Conservation (phyloP, 2,329 filamentous ascomycete species). For the Magnaporthiopsis incrustans region DNA sequence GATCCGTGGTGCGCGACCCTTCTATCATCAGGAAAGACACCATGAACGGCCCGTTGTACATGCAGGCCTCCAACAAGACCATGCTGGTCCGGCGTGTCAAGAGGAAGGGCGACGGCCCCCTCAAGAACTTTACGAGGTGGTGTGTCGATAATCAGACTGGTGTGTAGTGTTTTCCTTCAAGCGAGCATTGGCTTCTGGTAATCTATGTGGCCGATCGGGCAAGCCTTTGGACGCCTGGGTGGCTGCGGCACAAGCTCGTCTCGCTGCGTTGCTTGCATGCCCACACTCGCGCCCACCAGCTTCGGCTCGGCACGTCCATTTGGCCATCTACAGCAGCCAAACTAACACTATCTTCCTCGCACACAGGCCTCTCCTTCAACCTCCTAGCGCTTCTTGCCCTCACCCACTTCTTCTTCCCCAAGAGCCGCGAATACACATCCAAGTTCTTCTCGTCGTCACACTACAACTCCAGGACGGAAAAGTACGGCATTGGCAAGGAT, state of each 20-base stretch:
- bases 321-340: background rate
- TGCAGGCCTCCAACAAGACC: constrained; percentile 45
- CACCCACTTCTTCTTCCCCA: constrained; percentile 74
- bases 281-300: too few relatives aligned
- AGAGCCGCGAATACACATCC: constrained; percentile 66
- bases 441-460: constrained; percentile 88
- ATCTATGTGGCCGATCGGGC: background rate
- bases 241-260: background rate
- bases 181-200: background rate
- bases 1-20: constrained; percentile 19
- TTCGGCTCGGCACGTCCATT: background rate
- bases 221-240: background rate
- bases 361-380: constrained; percentile 72
- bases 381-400: constrained; percentile 75
- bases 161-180: constrained; percentile 32
- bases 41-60: constrained; percentile 51
- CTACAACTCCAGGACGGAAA: constrained; percentile 58
- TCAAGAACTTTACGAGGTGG: constrained; percentile 56
- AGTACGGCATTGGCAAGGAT: constrained; percentile 70
- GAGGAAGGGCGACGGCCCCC: constrained; percentile 53
- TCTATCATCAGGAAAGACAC: constrained; percentile 27
- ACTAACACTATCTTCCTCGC: background rate
- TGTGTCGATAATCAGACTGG: constrained; percentile 74
- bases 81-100: constrained; percentile 49
- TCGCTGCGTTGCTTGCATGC: background rate